These are phyloP conservation scores for Aurantiochytrium sp. DNA, from an alignment of 108 stramenopile genomes.

Conservation along the genomic window DNA sequence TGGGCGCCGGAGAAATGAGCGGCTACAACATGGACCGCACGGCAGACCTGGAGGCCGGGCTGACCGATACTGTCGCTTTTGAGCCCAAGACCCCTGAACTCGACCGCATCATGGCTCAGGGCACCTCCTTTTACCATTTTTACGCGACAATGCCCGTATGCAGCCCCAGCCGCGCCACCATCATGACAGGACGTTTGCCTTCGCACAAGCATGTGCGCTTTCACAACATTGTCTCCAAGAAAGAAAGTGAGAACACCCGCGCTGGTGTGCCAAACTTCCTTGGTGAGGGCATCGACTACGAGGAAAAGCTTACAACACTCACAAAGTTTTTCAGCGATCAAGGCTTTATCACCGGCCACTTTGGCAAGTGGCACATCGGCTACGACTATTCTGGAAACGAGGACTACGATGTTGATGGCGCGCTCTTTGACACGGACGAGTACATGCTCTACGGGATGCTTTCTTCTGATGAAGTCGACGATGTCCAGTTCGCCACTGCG, in stretches of 20 bases:
- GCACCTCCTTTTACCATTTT: background rate
- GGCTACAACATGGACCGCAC: background rate
- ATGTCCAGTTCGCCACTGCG: background rate
- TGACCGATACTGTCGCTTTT: background rate
- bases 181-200: background rate
- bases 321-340: background rate
- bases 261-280: background rate
- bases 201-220: background rate
- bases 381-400: constrained; percentile 7
- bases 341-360: background rate
- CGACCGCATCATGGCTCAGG: background rate
- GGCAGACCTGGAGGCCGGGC: background rate
- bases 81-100: background rate
- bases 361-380: constrained; percentile 15
- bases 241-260: background rate
- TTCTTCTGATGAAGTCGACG: background rate
- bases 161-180: background rate
- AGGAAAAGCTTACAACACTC: background rate
- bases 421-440: background rate
- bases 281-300: background rate
- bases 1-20: background rate
- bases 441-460: background rate
- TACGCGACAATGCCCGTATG: background rate
- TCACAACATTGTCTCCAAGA: background rate
- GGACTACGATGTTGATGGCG: background rate